A percentile compares a stretch with the other conserved stretches of the same genome.
Conservation (phyloP, 2,329 filamentous ascomycete species). For the Daldinia sp. region DNA sequence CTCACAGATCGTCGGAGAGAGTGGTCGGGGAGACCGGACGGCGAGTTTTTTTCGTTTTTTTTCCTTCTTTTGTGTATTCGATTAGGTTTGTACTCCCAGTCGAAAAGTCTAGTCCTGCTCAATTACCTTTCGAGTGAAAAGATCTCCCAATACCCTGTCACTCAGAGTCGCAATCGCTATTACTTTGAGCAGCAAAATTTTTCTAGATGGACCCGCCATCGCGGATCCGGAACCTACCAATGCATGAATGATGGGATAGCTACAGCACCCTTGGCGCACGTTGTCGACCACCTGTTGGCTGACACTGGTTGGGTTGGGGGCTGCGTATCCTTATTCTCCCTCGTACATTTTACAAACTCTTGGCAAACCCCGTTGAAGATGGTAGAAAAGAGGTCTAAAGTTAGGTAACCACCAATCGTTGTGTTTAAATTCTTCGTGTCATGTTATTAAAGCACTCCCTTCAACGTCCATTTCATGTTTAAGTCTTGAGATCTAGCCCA, state of each 20-base stretch:
- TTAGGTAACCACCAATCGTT: slow-evolving; percentile 11
- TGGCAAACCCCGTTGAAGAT: not conserved
- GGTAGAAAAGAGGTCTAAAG: slow-evolving; percentile 5
- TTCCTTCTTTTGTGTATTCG: slow-evolving; percentile 9
- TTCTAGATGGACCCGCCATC: slow-evolving; percentile 31
- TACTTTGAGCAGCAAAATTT: slow-evolving; percentile 6
- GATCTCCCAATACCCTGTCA: slow-evolving; percentile 5
- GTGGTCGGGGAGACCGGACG: slow-evolving; percentile 17
- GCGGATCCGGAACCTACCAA: slow-evolving; percentile 37
- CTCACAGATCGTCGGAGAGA: slow-evolving; percentile 34
- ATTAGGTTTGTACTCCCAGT: slow-evolving; percentile 9
- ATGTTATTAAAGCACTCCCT: not conserved
- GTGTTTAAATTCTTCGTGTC: not conserved
- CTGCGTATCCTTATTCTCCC: slow-evolving; percentile 22
- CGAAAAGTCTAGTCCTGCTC: slow-evolving; percentile 2
- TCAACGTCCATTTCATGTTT: slow-evolving; percentile 6
- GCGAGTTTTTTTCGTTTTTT: slow-evolving; percentile 10
- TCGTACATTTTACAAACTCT: not conserved
- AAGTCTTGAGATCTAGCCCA: slow-evolving; percentile 9
- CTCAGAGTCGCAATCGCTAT: slow-evolving; percentile 16
- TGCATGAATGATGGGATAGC: slow-evolving; percentile 34
- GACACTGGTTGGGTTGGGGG: slow-evolving; percentile 33
- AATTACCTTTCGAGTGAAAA: slow-evolving; percentile 4
- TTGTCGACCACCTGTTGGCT: slow-evolving; percentile 32
- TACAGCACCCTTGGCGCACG: slow-evolving; percentile 33